Conservation (phyloP, 129 eudicot species). For the Ambrosia artemisiifolia region DNA sequence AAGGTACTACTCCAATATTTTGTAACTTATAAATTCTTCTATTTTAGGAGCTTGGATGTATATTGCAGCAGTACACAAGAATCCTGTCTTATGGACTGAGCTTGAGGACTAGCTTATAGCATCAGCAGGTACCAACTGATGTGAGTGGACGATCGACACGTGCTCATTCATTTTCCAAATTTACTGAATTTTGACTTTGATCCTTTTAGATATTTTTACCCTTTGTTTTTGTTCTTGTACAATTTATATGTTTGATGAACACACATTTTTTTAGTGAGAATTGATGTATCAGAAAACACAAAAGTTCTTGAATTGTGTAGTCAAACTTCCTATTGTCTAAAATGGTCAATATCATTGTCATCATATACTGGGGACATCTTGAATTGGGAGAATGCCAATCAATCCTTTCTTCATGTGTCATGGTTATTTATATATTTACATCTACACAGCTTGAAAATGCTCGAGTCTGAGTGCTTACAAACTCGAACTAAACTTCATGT, state of each 20-base stretch:
- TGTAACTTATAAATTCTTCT: background rate
- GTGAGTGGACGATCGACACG: background rate
- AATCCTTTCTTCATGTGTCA: no score
- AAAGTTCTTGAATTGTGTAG: background rate
- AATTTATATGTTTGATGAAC: background rate
- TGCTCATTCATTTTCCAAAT: background rate
- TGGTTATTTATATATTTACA: no score
- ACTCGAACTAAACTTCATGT: no score
- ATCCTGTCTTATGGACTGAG: background rate
- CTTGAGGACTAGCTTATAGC: conserved; percentile 9
- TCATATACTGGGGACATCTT: no score
- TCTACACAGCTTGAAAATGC: no score
- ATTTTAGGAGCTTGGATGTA: conserved; percentile 20
- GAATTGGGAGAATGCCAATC: no score
- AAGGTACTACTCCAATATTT: background rate
- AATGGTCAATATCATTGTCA: background rate
- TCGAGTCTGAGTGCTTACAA: no score
- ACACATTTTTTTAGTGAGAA: background rate
- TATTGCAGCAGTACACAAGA: conserved; percentile 1
- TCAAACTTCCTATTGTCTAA: background rate
- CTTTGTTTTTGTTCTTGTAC: background rate
- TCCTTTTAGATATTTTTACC: background rate
- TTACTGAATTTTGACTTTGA: background rate
- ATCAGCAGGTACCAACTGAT: background rate
- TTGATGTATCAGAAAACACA: no score